Evolutionary conservation across 768 basidiomycete species (phyloP).

Genomic region (Collybiopsis luxurians): DNA sequence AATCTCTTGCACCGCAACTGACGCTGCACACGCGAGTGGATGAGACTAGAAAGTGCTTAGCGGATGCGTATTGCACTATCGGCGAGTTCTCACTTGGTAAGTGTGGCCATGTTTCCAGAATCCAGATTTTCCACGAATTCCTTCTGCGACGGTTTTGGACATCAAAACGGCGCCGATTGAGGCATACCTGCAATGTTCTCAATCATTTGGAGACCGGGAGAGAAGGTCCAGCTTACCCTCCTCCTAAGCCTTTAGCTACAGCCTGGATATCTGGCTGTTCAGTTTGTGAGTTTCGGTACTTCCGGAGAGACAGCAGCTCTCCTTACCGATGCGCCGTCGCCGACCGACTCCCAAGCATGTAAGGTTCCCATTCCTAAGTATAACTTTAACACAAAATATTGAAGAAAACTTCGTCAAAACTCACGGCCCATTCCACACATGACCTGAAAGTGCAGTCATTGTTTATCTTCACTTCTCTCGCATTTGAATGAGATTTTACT

Average conservation of each 20-base stretch:
- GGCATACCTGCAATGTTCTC: slow-evolving; percentile 53
- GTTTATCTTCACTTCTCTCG: too few species aligned
- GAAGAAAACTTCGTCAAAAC: slow-evolving; percentile 22
- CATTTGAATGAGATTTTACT: slow-evolving; percentile 14
- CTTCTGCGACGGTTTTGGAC: slow-evolving; percentile 66
- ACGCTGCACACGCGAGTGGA: slow-evolving; percentile 74
- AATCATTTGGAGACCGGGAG: not conserved
- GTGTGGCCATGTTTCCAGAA: slow-evolving; percentile 85
- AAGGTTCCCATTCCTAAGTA: slow-evolving; percentile 77
- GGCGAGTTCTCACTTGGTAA: slow-evolving; percentile 54
- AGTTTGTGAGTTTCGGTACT: not conserved
- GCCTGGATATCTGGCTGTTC: slow-evolving; percentile 80
- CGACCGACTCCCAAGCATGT: slow-evolving; percentile 84
- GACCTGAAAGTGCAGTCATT: slow-evolving; percentile 46
- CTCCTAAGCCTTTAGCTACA: slow-evolving; percentile 86
- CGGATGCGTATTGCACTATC: not conserved
- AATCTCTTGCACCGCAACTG: slow-evolving; percentile 78
- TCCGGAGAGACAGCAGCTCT: not conserved
- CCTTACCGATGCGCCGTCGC: slow-evolving; percentile 60
- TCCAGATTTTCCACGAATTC: slow-evolving; percentile 65
- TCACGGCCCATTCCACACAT: slow-evolving; percentile 91
- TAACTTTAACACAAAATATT: not conserved
- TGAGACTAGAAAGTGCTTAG: slow-evolving; percentile 44
- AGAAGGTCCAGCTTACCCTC: slow-evolving; percentile 53
- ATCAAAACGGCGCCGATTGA: slow-evolving; percentile 82